These are phyloP conservation scores for Polyrhizophydium stewartii DNA, from an alignment of 371 early-diverging fungal genomes.

Conservation along the genomic window DNA sequence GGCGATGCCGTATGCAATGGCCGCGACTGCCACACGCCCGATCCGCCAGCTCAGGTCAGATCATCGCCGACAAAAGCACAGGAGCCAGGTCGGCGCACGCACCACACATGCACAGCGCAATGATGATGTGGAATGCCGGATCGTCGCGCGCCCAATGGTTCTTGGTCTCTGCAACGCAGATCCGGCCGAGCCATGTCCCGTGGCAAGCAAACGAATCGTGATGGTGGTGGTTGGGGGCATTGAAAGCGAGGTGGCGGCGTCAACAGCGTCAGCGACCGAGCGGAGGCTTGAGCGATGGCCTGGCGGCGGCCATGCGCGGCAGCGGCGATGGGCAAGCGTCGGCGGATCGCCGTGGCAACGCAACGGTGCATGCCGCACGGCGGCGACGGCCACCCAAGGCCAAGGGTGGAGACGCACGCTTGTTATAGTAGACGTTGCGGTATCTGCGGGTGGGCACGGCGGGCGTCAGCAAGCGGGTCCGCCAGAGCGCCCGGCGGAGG, in stretches of 20 bases:
- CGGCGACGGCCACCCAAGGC: no score
- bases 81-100: slow-evolving; percentile 15
- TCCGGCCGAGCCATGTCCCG: background rate
- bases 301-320: no score
- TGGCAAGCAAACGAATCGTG: background rate
- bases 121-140: slow-evolving; percentile 80
- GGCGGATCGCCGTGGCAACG: no score
- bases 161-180: slow-evolving; percentile 73
- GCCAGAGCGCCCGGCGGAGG: background rate
- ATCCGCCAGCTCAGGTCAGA: background rate
- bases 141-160: slow-evolving; percentile 95
- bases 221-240: background rate
- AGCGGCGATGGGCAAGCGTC: no score
- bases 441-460: slow-evolving; percentile 47
- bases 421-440: slow-evolving; percentile 87
- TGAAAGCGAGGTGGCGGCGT: no score
- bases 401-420: slow-evolving; percentile 71
- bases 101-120: slow-evolving; percentile 58
- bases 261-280: background rate
- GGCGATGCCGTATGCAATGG: slow-evolving; percentile 68
- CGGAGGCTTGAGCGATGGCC: background rate
- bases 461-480: background rate
- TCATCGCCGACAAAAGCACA: background rate
- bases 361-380: no score
- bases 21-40: slow-evolving; percentile 48